Evolutionary conservation across 306 rosid species (phyloP), one percentile per base, ranked within the genome.

Genomic region (Corylus avellana): DNA sequence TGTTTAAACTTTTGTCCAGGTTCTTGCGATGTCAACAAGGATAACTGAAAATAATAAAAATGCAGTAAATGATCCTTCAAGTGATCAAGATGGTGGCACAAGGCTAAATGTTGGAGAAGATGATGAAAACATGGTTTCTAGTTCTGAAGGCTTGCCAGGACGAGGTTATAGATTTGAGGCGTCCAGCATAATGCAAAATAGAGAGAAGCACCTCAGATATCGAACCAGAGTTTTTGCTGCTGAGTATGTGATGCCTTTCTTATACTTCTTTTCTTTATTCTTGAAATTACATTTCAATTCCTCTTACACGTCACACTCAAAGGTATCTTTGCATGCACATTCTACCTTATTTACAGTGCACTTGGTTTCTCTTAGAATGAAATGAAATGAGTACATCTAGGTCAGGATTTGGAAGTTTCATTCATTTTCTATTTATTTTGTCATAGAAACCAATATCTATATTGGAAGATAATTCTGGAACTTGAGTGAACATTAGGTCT

Each of bases 221-320:
- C 89, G 93, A 80, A 95, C 98, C 77, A 86, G 98, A 84, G 94
- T 89, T 77, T 95, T 95, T 87, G 98, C 98, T 57, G 98, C 98
- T 29, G 98, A 95, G 98, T 95, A 91, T 80, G 97, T 85, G 90
- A 83, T 84, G 67, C 46, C 54, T 75, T 47, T 39, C 20, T 70
- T 49, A 8, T 27, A 48, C 73, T 22, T 71, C 22, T 72, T n/a
- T 74, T 66, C 48, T n/a, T 4, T 64, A 50, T 64, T n/a, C 37
- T 1, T 71, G 50, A 62, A 42, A 29, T 76, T 76, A 63, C 46
- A 49, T 74, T 83, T 83, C 39, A 22, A 55, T 62, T 11, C 80
- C 29, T 44, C 69, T 56, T 56, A 39, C 63, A 54, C 35, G 0
- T 35, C n/a, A 37, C 82, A 76, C 61, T 4, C 61, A 47, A 47